These are phyloP conservation scores for Fallopia convolvulus DNA, from an alignment of 148 eudicot species.

Conservation along the genomic window DNA sequence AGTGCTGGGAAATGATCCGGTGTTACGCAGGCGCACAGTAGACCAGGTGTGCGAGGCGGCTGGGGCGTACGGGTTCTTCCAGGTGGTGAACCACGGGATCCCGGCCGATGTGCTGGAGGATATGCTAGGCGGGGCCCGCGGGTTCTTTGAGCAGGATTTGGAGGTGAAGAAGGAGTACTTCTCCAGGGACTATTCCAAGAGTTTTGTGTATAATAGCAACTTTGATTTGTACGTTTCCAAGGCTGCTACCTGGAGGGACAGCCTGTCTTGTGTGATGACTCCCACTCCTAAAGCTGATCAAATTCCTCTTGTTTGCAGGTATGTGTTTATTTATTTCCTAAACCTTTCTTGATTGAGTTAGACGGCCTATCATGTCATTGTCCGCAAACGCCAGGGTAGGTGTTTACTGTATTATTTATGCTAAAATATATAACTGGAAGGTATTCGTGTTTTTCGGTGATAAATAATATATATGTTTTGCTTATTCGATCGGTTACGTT, in stretches of 20 bases:
- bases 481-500: no score
- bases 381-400: neutral
- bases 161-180: constrained; percentile 4
- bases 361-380: neutral
- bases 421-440: no score
- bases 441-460: no score
- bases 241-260: constrained; percentile 37
- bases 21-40: constrained; percentile 5
- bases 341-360: neutral
- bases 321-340: neutral
- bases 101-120: constrained; percentile 25
- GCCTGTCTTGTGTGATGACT: constrained; percentile 23
- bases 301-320: constrained; percentile 32
- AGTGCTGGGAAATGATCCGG: constrained; percentile 5
- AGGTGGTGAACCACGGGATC: constrained; percentile 49
- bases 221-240: constrained; percentile 32
- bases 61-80: constrained; percentile 43
- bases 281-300: constrained; percentile 31
- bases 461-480: no score
- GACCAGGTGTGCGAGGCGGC: constrained; percentile 25
- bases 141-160: constrained; percentile 29
- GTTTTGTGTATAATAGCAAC: constrained; percentile 26
- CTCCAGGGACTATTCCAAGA: constrained; percentile 16
- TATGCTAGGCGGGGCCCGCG: constrained; percentile 29
- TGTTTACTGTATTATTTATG: neutral